These are phyloP conservation scores for Cladobotryum protrusum DNA, from an alignment of 2,329 filamentous ascomycete species.

Conservation along the genomic window DNA sequence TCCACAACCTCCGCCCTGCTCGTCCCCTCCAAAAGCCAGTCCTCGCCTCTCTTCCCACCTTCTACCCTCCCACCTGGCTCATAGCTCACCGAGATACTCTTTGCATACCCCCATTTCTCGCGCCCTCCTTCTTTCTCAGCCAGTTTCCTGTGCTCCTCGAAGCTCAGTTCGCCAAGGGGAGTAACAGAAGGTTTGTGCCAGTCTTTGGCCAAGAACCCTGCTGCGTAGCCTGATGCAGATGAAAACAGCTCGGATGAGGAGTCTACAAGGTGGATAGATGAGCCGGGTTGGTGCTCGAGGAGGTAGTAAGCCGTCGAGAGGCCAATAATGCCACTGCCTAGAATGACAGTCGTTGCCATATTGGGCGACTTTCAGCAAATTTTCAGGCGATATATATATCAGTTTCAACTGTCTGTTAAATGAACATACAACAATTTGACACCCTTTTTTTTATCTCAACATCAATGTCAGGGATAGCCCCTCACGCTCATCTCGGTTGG, in stretches of 20 bases:
- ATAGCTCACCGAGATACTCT: constrained; percentile 54
- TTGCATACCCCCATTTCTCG: constrained; percentile 43
- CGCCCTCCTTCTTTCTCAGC: constrained; percentile 53
- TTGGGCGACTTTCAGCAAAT: too few species aligned
- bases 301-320: constrained; percentile 68
- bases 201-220: constrained; percentile 66
- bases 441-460: too few species aligned
- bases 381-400: too few species aligned
- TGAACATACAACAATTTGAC: not conserved
- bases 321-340: constrained; percentile 66
- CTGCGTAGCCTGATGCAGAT: constrained; percentile 68
- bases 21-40: constrained; percentile 60
- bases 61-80: constrained; percentile 29
- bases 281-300: constrained; percentile 39
- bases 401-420: too few species aligned
- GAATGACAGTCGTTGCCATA: constrained; percentile 54
- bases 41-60: constrained; percentile 42
- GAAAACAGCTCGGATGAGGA: constrained; percentile 53
- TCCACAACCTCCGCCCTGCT: constrained; percentile 51
- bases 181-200: constrained; percentile 59
- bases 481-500: too few species aligned
- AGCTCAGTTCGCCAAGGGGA: constrained; percentile 60
- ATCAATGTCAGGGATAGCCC: too few species aligned
- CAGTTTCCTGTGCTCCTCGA: constrained; percentile 59
- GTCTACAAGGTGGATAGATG: constrained; percentile 43